phyloP scores from a whole-genome alignment of 202 grass and related monocot species.

The Setaria italica region DNA sequence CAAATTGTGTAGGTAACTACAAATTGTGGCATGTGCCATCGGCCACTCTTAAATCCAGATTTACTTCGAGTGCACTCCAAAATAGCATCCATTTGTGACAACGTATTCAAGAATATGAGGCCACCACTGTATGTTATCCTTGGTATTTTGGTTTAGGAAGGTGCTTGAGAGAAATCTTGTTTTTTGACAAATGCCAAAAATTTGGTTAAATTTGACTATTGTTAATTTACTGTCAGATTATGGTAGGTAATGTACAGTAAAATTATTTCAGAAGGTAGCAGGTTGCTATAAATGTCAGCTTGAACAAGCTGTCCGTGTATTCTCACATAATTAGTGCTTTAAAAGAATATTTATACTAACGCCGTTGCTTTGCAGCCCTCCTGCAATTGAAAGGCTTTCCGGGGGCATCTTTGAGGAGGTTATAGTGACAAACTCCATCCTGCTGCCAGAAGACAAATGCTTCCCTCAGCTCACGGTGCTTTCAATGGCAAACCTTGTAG shows the following conservation, averaged over 20 bases:
- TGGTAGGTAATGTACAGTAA: neutral
- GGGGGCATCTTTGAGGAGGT: constrained; percentile 89
- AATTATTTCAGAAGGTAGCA: neutral
- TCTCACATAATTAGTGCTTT: neutral
- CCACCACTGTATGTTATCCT: neutral
- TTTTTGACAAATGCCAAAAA: neutral
- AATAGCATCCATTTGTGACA: neutral
- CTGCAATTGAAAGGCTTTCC: constrained; percentile 81
- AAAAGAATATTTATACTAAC: neutral
- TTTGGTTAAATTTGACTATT: neutral
- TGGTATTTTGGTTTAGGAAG: neutral
- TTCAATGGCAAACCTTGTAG: constrained; percentile 86
- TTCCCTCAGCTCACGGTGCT: constrained; percentile 82
- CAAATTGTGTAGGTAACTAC: neutral
- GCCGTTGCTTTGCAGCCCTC: constrained; percentile 53
- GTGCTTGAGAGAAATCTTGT: neutral
- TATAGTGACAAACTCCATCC: constrained; percentile 85
- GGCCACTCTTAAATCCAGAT: neutral
- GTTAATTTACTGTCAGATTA: neutral
- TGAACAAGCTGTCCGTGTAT: neutral
- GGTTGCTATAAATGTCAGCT: no score
- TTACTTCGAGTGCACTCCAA: neutral
- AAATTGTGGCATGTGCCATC: neutral
- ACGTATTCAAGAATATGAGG: neutral
- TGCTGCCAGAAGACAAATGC: constrained; percentile 60